These are phyloP conservation scores for Coemansia sp. DNA, from an alignment of 192 early-diverging fungal genomes.

Conservation along the genomic window DNA sequence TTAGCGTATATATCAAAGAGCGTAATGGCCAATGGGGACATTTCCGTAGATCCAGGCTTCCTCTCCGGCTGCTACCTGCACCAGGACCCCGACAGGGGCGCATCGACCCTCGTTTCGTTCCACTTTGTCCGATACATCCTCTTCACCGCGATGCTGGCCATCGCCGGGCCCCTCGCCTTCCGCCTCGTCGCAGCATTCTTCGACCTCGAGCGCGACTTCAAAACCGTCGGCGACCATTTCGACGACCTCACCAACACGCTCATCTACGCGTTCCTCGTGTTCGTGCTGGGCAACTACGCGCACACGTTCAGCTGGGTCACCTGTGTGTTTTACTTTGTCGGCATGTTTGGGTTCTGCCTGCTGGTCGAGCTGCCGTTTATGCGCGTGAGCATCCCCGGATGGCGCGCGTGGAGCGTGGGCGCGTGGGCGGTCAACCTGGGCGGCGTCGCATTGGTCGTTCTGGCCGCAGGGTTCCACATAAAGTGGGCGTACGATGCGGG, in stretches of 20 bases:
- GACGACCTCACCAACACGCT: constrained; percentile 60
- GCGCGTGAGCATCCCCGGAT: constrained; percentile 62
- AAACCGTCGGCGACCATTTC: constrained; percentile 64
- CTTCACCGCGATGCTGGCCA: constrained; percentile 35
- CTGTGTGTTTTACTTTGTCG: constrained; percentile 45
- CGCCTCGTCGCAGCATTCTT: constrained; percentile 58
- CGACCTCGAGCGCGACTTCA: constrained; percentile 66
- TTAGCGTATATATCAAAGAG: no score
- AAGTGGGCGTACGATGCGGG: constrained; percentile 35
- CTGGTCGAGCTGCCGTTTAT: constrained; percentile 70
- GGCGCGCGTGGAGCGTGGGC: constrained; percentile 61
- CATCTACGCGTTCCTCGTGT: constrained; percentile 64
- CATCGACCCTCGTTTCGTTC: constrained; percentile 49
- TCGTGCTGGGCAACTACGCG: constrained; percentile 76
- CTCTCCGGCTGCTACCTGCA: constrained; percentile 42
- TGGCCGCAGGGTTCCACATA: constrained; percentile 58
- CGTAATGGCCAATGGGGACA: no score
- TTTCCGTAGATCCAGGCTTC: no score
- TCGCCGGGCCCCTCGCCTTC: constrained; percentile 52
- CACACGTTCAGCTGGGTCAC: constrained; percentile 59
- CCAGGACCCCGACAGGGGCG: constrained; percentile 25
- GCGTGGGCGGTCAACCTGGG: constrained; percentile 64
- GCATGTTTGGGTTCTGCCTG: constrained; percentile 53
- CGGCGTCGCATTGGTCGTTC: constrained; percentile 57
- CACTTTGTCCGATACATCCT: constrained; percentile 29